Conservation (phyloP, 2,329 filamentous ascomycete genomes). For the Ustilaginoidea virens region DNA sequence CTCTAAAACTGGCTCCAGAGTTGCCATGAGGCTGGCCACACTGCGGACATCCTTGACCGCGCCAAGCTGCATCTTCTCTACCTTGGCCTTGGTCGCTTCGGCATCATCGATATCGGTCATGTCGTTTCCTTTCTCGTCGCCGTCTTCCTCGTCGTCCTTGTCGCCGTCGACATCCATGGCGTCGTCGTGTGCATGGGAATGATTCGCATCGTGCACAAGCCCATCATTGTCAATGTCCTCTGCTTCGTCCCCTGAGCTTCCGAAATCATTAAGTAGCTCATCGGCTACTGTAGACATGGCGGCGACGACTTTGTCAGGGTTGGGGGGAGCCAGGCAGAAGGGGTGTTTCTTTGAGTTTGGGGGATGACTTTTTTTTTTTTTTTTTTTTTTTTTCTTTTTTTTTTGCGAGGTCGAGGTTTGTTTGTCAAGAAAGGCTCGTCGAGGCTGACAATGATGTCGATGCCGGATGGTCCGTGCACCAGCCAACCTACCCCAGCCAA, state of each 20-base stretch:
- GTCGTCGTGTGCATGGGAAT: constrained; percentile 21
- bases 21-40: constrained; percentile 69
- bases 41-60: constrained; percentile 63
- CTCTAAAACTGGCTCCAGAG: constrained; percentile 65
- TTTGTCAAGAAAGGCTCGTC: no score
- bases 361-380: no score
- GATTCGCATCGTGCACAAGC: constrained; percentile 24
- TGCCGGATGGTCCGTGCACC: no score
- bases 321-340: no score
- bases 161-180: constrained; percentile 45
- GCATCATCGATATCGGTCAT: constrained; percentile 43
- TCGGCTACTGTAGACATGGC: constrained; percentile 82
- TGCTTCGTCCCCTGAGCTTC: constrained; percentile 54
- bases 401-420: no score
- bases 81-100: constrained; percentile 58
- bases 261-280: constrained; percentile 67
- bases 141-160: constrained; percentile 32
- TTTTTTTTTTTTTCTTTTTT: no score
- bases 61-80: constrained; percentile 69
- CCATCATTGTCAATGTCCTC: constrained; percentile 43
- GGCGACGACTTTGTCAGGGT: no score
- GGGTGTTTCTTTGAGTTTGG: no score
- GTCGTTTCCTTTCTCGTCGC: constrained; percentile 41
- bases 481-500: no score
- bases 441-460: no score